phyloP scores from a whole-genome alignment of 192 early-diverging fungal species.

The Diversispora epigaea region DNA sequence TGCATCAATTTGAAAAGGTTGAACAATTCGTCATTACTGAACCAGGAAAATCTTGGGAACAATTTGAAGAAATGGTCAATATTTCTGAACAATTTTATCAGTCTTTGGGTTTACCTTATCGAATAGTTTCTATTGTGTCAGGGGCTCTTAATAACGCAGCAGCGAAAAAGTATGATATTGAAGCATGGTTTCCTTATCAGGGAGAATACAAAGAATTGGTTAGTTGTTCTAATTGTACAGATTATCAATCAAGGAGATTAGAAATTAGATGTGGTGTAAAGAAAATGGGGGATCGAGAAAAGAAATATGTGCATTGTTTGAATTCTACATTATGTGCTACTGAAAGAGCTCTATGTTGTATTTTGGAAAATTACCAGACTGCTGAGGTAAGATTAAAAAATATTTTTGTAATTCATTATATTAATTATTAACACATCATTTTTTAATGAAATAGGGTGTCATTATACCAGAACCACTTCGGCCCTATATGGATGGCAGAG shows the following conservation, averaged over 20 bases:
- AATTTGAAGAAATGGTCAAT: slow-evolving; percentile 94
- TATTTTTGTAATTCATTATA: neutral
- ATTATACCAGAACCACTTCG: slow-evolving; percentile 82
- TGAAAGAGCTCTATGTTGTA: slow-evolving; percentile 90
- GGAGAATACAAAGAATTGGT: slow-evolving; percentile 98
- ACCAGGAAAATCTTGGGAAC: slow-evolving; percentile 98
- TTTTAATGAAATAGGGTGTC: slow-evolving; percentile 59
- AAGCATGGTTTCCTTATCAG: slow-evolving; percentile 99
- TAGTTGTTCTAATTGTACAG: slow-evolving; percentile 98
- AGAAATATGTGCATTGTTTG: slow-evolving; percentile 95
- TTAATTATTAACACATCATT: neutral
- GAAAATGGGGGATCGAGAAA: slow-evolving; percentile 92
- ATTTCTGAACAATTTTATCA: slow-evolving; percentile 95
- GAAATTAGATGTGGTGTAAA: slow-evolving; percentile 97
- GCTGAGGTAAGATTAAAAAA: slow-evolving; percentile 44
- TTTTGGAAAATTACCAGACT: slow-evolving; percentile 97
- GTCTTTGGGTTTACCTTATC: slow-evolving; percentile 91
- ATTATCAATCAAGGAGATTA: slow-evolving; percentile 92
- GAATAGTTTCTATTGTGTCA: slow-evolving; percentile 93
- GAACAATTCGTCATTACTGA: slow-evolving; percentile 97
- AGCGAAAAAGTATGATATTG: slow-evolving; percentile 98
- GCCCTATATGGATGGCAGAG: slow-evolving; percentile 90
- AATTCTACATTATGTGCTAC: slow-evolving; percentile 98
- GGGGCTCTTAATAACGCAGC: slow-evolving; percentile 98
- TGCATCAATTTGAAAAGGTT: slow-evolving; percentile 99